Conservation (phyloP, 108 stramenopile species). For the Skeletonema potamos region DNA sequence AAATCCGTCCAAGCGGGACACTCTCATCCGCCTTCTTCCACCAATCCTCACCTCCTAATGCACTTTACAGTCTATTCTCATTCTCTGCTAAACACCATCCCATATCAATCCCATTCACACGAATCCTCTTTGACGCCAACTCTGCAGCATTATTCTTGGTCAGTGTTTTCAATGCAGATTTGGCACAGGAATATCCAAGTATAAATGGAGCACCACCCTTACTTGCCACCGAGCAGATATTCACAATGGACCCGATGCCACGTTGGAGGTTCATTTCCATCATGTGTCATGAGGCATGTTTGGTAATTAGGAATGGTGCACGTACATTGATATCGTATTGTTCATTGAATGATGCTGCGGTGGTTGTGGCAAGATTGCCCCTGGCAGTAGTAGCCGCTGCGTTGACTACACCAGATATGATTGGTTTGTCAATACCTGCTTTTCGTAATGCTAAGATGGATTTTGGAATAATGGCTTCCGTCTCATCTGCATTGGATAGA, state of each 20-base stretch:
- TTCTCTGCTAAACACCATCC: slow-evolving; percentile 54
- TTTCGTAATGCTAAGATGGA: neutral
- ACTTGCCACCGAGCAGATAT: slow-evolving; percentile 49
- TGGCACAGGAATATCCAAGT: slow-evolving; percentile 40
- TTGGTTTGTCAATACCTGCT: neutral
- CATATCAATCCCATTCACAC: slow-evolving; percentile 58
- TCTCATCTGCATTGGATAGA: slow-evolving; percentile 20
- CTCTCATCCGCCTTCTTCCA: no score
- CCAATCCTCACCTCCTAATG: no score
- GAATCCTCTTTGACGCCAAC: slow-evolving; percentile 38
- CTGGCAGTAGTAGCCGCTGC: slow-evolving; percentile 48
- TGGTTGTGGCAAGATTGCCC: slow-evolving; percentile 43
- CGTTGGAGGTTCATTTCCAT: slow-evolving; percentile 1
- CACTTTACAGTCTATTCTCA: slow-evolving; percentile 46
- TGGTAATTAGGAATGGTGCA: slow-evolving; percentile 55
- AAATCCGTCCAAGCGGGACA: no score
- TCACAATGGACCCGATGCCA: slow-evolving; percentile 40
- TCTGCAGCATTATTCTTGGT: slow-evolving; percentile 54
- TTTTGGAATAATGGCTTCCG: neutral
- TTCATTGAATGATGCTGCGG: slow-evolving; percentile 40
- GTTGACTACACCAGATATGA: slow-evolving; percentile 38
- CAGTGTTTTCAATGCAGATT: slow-evolving; percentile 46
- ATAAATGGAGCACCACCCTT: slow-evolving; percentile 53
- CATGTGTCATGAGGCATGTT: slow-evolving; percentile 40
- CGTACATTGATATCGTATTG: slow-evolving; percentile 47